phyloP scores from a whole-genome alignment of 208 protist species.

The Wallacemonas sp. region DNA sequence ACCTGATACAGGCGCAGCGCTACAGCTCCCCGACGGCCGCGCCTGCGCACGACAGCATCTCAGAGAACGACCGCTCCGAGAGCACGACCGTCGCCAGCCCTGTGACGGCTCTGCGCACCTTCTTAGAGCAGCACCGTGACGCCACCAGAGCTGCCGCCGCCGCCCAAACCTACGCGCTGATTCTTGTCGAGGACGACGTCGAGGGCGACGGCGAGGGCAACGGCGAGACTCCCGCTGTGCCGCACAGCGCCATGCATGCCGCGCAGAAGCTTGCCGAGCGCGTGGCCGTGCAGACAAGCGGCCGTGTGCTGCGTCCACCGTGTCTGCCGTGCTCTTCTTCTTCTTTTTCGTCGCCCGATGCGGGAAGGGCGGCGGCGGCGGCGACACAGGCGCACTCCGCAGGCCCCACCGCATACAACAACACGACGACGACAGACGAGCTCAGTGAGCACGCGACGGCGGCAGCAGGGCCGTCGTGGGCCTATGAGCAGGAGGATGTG shows the following conservation, averaged over 20 bases:
- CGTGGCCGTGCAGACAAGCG: neutral
- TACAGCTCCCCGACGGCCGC: conserved; percentile 2
- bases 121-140: neutral
- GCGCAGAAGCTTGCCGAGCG: neutral
- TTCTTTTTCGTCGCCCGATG: no score
- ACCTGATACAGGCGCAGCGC: conserved; percentile 1
- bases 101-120: conserved; percentile 9
- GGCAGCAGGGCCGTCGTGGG: conserved; percentile 3
- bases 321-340: no score
- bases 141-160: neutral
- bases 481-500: conserved; percentile 5
- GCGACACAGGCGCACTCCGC: no score
- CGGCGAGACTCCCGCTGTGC: neutral
- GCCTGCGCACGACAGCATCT: neutral
- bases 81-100: neutral
- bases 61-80: neutral
- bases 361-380: no score
- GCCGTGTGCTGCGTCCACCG: neutral
- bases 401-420: no score
- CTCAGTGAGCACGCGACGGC: neutral
- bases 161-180: conserved; percentile 4
- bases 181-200: conserved; percentile 9
- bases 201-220: no score
- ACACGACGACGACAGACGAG: neutral
- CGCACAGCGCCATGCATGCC: neutral